These are phyloP conservation scores for Lunasporangiospora selenospora DNA, from an alignment of 192 early-diverging fungal species.

Conservation along the genomic window DNA sequence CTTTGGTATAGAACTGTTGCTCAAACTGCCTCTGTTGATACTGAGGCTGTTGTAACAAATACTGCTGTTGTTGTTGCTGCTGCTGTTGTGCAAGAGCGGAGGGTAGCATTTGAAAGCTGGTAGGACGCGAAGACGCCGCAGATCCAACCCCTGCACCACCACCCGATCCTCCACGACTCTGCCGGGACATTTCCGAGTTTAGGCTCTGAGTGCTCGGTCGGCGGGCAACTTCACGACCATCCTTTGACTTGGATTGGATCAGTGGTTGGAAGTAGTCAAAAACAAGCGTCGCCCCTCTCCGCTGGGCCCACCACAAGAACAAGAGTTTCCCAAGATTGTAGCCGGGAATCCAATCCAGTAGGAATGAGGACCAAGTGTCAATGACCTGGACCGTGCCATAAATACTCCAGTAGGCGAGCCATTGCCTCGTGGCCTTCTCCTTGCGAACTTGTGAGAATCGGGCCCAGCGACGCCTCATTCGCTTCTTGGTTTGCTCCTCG, in stretches of 20 bases:
- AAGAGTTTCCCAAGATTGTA: slow-evolving; percentile 60
- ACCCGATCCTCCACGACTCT: slow-evolving; percentile 10
- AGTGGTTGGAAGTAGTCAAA: slow-evolving; percentile 53
- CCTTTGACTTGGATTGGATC: slow-evolving; percentile 43
- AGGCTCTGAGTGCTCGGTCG: slow-evolving; percentile 29
- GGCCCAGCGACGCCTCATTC: slow-evolving; percentile 37
- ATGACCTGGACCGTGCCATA: slow-evolving; percentile 62
- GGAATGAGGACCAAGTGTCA: slow-evolving; percentile 55
- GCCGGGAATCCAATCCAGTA: slow-evolving; percentile 51
- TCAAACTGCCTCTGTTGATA: slow-evolving; percentile 36
- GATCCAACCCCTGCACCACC: slow-evolving; percentile 4
- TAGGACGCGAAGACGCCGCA: slow-evolving; percentile 1
- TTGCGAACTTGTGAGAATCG: slow-evolving; percentile 31
- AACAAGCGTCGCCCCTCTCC: slow-evolving; percentile 56
- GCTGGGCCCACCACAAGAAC: slow-evolving; percentile 68
- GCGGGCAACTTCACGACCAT: slow-evolving; percentile 41
- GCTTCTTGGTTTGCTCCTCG: slow-evolving; percentile 24
- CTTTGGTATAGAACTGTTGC: slow-evolving; percentile 38
- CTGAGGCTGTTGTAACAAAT: slow-evolving; percentile 34
- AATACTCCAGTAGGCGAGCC: slow-evolving; percentile 66
- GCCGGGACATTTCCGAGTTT: slow-evolving; percentile 29
- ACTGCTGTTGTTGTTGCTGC: slow-evolving; percentile 36
- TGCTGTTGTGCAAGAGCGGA: slow-evolving; percentile 33
- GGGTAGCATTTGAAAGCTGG: slow-evolving; percentile 29
- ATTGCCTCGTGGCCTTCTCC: slow-evolving; percentile 51